phyloP scores from a whole-genome alignment of 2,329 filamentous ascomycete genomes.

The Aspergillus felis region DNA sequence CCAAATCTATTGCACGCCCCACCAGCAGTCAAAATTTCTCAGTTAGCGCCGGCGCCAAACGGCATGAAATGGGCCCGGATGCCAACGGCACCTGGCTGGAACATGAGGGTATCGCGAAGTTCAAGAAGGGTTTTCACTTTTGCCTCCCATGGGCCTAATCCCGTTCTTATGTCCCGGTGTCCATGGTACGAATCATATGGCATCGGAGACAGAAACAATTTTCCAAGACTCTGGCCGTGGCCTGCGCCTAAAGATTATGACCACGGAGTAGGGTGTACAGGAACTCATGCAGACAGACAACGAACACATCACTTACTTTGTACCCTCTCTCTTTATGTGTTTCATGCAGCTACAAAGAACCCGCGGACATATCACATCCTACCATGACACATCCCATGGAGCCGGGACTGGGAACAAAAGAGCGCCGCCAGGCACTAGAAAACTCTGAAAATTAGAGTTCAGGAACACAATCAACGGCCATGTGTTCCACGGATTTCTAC shows the following conservation, averaged over 20 bases:
- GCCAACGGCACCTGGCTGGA: neutral
- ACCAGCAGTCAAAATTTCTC: neutral
- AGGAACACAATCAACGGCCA: neutral
- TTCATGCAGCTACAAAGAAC: neutral
- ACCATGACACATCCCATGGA: neutral
- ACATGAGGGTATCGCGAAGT: neutral
- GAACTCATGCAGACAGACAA: no score
- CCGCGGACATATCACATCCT: neutral
- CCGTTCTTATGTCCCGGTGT: neutral
- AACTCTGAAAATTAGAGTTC: neutral
- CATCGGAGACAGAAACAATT: no score
- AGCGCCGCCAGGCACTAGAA: neutral
- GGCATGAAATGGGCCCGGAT: neutral
- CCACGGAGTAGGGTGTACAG: no score
- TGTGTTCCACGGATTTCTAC: neutral
- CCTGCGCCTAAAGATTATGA: no score
- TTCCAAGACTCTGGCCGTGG: no score
- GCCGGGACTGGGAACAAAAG: neutral
- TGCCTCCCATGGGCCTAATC: neutral
- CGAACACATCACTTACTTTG: no score
- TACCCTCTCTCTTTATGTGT: neutral
- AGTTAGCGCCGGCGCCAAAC: neutral
- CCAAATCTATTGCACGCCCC: neutral
- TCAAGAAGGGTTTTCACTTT: neutral
- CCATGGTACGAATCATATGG: no score